Evolutionary conservation across 1,284 basidiomycete genomes (phyloP), one percentile per base, ranked within the genome.

Genomic region (Leccinum angustisporum): DNA sequence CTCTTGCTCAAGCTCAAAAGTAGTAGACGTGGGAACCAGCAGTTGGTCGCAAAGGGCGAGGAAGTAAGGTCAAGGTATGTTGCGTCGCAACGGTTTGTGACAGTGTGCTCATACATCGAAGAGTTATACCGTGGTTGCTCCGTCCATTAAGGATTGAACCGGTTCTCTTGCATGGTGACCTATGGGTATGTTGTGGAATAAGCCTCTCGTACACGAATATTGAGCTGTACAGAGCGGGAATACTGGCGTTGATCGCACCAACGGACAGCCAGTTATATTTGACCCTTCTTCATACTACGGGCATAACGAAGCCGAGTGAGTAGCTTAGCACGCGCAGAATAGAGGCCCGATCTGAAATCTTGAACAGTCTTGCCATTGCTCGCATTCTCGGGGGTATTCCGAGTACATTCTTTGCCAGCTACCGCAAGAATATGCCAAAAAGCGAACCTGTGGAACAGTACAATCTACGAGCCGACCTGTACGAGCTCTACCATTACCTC

Each of bases 401-500:
- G 0, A 62, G 72, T 18, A 78, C 81, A 1, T 95, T 95, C 75
- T 94, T 86, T 71, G 78, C 81, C 27, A 84, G 84, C 30, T 96
- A 96, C 69, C 90, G 95, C 67, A 66, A 84, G 51, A 67, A 88
- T 61, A 78, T 84, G 50, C 91, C 91, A 0, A 89, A 87, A 69
- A 82, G 85, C 0, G 80, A 90, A 57, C 93, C 93, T 3, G 79
- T 78, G 2, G 81, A 83, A 5, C 82, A 94, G 69, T 92, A 94
- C 69, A 81, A 83, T 27, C 76, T 90, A 56, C 83, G 94, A 27
- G 81, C 80, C 40, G 84, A 89, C 61, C 76, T 95, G 31, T 95
- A 95, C 70, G 87, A 94, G 75, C 77, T 95, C 48, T 96, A 92
- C 67, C 94, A 96, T 75, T 93, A 95, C 72, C 78, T 95, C 64